Conservation (phyloP, 2,329 filamentous ascomycete genomes). For the Pestalotiopsis sp. region DNA sequence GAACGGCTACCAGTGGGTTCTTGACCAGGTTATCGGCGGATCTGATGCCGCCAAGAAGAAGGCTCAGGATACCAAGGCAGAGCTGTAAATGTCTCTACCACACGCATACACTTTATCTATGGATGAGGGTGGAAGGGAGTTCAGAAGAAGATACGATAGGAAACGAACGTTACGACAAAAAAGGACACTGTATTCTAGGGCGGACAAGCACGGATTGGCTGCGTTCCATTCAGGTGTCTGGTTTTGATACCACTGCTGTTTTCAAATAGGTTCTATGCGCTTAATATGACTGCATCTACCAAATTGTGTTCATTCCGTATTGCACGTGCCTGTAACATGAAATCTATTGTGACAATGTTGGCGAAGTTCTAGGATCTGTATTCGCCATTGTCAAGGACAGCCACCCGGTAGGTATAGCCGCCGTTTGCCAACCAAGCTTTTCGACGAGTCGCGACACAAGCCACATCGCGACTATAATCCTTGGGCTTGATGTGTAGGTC, state of each 20-base stretch:
- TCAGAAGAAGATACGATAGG: background rate
- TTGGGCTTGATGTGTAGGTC: background rate
- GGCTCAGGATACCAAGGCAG: slow-evolving; percentile 47
- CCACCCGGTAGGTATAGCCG: too few relatives aligned
- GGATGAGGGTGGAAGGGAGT: background rate
- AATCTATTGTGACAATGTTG: background rate
- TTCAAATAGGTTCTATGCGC: background rate
- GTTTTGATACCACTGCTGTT: slow-evolving; percentile 8
- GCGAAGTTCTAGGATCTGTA: too few relatives aligned
- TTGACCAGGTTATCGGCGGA: slow-evolving; percentile 50
- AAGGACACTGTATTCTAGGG: slow-evolving; percentile 9
- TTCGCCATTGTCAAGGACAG: too few relatives aligned
- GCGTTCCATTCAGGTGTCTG: background rate
- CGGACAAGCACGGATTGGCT: background rate
- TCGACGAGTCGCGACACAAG: background rate
- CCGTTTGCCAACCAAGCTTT: too few relatives aligned
- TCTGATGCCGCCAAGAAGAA: slow-evolving; percentile 52
- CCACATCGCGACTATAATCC: background rate
- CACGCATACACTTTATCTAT: background rate
- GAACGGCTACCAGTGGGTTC: slow-evolving; percentile 54
- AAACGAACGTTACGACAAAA: slow-evolving; percentile 13
- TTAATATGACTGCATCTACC: background rate
- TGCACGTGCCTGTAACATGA: background rate
- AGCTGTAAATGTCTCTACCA: slow-evolving; percentile 43
- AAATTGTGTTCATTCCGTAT: background rate